Conservation (phyloP, 2,329 filamentous ascomycete genomes). For the Fusarium sp. region DNA sequence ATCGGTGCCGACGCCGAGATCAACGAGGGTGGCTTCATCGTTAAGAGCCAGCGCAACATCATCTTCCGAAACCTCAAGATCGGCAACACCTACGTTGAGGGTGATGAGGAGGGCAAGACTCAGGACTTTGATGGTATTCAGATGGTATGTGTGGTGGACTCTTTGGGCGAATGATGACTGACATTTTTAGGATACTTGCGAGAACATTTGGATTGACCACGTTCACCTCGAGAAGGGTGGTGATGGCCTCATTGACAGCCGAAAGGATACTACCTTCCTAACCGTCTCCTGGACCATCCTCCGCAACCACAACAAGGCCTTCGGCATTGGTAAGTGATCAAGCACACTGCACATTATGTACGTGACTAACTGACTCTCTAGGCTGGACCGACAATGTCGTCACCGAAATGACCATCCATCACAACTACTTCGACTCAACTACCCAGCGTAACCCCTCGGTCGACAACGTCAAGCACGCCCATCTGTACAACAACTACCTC, state of each 20-base stretch:
- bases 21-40: slow-evolving; percentile 36
- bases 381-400: slow-evolving; percentile 45
- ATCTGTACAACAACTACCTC: slow-evolving; percentile 46
- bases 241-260: slow-evolving; percentile 42
- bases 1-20: slow-evolving; percentile 39
- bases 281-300: slow-evolving; percentile 44
- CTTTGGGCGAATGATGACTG: neutral
- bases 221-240: slow-evolving; percentile 38
- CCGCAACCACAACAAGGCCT: slow-evolving; percentile 43
- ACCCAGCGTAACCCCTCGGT: slow-evolving; percentile 42
- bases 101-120: slow-evolving; percentile 39
- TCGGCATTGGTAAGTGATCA: slow-evolving; percentile 38
- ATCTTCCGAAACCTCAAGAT: slow-evolving; percentile 43
- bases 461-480: slow-evolving; percentile 42
- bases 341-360: accelerated
- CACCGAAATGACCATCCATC: slow-evolving; percentile 40
- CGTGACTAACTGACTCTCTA: neutral
- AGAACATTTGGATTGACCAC: slow-evolving; percentile 46
- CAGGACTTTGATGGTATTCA: slow-evolving; percentile 43
- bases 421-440: slow-evolving; percentile 42
- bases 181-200: slow-evolving; percentile 20
- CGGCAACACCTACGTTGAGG: slow-evolving; percentile 31
- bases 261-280: slow-evolving; percentile 43
- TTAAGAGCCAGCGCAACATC: slow-evolving; percentile 37
- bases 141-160: slow-evolving; percentile 7